phyloP scores from a whole-genome alignment of 2,329 filamentous ascomycete genomes.

The Ophiocordyceps camponoti-leonardi region DNA sequence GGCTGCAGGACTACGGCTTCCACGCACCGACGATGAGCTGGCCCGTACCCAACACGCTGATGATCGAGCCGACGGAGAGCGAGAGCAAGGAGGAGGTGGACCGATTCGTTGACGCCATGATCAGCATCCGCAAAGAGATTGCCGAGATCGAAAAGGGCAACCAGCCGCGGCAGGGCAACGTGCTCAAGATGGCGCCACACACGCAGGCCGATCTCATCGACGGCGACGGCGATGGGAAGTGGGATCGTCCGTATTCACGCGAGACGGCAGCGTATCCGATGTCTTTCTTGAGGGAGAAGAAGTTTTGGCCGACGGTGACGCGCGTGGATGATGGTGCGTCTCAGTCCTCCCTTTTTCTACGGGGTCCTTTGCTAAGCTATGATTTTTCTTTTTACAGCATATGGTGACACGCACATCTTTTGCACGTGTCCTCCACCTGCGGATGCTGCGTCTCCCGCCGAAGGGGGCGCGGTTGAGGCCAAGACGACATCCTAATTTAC shows the following conservation, averaged over 20 bases:
- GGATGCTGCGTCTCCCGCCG: conserved; percentile 24
- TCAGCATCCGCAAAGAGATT: conserved; percentile 77
- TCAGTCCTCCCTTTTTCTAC: not conserved
- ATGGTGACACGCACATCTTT: conserved; percentile 83
- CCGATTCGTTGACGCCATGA: conserved; percentile 78
- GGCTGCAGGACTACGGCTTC: conserved; percentile 93
- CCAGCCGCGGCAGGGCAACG: conserved; percentile 58
- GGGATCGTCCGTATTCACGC: conserved; percentile 67
- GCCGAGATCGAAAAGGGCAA: conserved; percentile 64
- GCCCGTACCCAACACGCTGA: conserved; percentile 87
- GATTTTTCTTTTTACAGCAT: conserved; percentile 33
- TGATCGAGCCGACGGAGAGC: conserved; percentile 95
- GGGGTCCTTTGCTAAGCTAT: not conserved
- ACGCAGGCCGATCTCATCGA: conserved; percentile 63
- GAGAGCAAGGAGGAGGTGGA: conserved; percentile 88
- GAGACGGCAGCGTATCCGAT: conserved; percentile 80
- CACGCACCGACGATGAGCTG: conserved; percentile 95
- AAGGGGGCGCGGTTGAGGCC: not conserved
- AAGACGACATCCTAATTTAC: not conserved
- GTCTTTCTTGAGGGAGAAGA: conserved; percentile 75
- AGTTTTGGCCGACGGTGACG: conserved; percentile 87
- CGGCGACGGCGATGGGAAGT: conserved; percentile 36
- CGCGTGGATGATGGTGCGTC: conserved; percentile 72
- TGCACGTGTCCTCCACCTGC: conserved; percentile 85
- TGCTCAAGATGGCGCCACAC: conserved; percentile 81